Conservation (phyloP, 2,329 filamentous ascomycete genomes). For the Fusarium continuum region DNA sequence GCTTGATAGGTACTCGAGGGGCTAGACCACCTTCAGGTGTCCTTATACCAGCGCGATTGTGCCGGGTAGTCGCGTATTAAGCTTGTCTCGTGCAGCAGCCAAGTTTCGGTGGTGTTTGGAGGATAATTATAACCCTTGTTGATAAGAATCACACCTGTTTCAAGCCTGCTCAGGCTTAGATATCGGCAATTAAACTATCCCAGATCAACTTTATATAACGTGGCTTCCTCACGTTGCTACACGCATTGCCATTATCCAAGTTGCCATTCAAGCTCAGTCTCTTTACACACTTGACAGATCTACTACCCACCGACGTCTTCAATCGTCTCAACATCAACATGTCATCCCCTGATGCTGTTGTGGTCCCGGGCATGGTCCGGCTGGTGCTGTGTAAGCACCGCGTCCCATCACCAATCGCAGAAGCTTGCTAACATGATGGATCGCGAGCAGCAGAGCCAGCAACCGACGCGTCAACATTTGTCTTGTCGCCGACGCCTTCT, state of each 20-base stretch:
- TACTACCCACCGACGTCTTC: neutral
- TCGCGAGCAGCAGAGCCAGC: slow-evolving; percentile 18
- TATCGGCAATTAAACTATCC: neutral
- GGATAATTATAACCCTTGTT: neutral
- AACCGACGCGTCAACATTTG: slow-evolving; percentile 28
- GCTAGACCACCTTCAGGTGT: no score
- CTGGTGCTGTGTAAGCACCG: slow-evolving; percentile 27
- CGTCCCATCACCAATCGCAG: neutral
- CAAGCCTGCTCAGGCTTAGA: neutral
- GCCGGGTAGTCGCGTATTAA: neutral
- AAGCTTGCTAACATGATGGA: neutral
- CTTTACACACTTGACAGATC: neutral
- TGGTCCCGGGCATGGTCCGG: slow-evolving; percentile 29
- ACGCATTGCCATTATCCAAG: neutral
- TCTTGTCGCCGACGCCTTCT: slow-evolving; percentile 35
- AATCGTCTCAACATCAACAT: slow-evolving; percentile 9
- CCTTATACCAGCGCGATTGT: neutral
- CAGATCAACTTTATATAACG: neutral
- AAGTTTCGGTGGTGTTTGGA: neutral
- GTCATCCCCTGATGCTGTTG: slow-evolving; percentile 4
- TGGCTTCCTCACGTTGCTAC: neutral
- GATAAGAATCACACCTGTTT: neutral
- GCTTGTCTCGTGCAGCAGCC: neutral
- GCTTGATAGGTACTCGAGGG: neutral
- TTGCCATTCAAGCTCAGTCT: neutral